Percentiles rank a stretch among this genome's conserved stretches.
phyloP scores from a whole-genome alignment of 306 rosid genomes.

The Begonia loranthoides region DNA sequence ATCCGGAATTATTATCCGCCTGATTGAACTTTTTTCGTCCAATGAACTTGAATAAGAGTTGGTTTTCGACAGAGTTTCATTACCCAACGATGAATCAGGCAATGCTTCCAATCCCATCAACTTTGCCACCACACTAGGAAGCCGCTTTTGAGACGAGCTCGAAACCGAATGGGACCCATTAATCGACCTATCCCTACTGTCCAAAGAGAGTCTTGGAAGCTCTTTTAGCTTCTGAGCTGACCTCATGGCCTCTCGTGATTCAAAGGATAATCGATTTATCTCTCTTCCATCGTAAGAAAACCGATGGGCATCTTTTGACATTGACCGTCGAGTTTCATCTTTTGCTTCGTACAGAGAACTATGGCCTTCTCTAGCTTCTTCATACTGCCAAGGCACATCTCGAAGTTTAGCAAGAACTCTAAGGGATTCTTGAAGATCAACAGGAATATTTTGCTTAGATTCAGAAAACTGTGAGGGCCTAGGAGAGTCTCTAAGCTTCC shows the following conservation, averaged over 20 bases:
- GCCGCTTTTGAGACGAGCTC: conserved; percentile 39
- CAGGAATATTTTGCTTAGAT: conserved; percentile 12
- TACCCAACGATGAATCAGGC: conserved; percentile 38
- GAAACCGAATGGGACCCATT: conserved; percentile 21
- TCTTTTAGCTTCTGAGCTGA: conserved; percentile 52
- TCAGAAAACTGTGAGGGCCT: conserved; percentile 45
- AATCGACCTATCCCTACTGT: conserved; percentile 48
- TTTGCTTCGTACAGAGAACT: no score
- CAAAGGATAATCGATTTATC: conserved; percentile 45
- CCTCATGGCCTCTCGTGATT: conserved; percentile 50
- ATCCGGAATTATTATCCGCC: conserved; percentile 22
- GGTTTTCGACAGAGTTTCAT: conserved; percentile 1
- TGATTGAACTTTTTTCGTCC: conserved; percentile 22
- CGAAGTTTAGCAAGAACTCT: conserved; percentile 67
- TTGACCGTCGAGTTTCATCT: conserved; percentile 31
- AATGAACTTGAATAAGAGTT: conserved; percentile 18
- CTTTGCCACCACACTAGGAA: no score
- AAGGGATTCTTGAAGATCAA: conserved; percentile 57
- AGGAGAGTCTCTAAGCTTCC: conserved; percentile 23
- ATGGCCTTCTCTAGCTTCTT: no score
- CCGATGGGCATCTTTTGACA: conserved; percentile 51
- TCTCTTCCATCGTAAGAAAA: conserved; percentile 66
- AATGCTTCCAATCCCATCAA: conserved; percentile 91
- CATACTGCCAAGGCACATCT: conserved; percentile 63
- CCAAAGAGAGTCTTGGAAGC: conserved; percentile 73